Percentiles rank a stretch among this genome's conserved stretches.
Evolutionary conservation across 2,329 filamentous ascomycete species (phyloP).

Genomic region (Ascochyta clinopodiicola): DNA sequence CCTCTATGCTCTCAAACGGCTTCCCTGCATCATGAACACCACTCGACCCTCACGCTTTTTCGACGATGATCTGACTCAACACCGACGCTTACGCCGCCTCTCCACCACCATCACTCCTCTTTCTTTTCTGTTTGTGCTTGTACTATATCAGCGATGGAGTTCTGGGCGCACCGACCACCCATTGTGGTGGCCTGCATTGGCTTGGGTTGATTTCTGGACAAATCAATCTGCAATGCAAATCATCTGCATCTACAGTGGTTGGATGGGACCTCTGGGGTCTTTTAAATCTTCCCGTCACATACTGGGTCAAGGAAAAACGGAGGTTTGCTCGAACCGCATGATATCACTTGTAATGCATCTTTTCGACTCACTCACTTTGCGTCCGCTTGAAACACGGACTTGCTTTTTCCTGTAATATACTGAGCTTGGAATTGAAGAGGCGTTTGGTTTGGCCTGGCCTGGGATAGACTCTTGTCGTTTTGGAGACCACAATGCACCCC

Average conservation of each 20-base stretch:
- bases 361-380: conserved; percentile 19
- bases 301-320: conserved; percentile 13
- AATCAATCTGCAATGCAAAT: conserved; percentile 31
- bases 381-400: conserved; percentile 5
- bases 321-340: conserved; percentile 15
- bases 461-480: conserved; percentile 5
- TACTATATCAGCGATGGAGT: conserved; percentile 46
- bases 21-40: conserved; percentile 38
- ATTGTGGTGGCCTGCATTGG: conserved; percentile 13
- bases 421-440: background rate
- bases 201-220: conserved; percentile 34
- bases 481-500: conserved; percentile 4
- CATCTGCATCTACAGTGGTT: conserved; percentile 33
- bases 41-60: conserved; percentile 16
- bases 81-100: conserved; percentile 20
- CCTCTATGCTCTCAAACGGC: conserved; percentile 48
- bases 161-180: conserved; percentile 12
- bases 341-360: conserved; percentile 33
- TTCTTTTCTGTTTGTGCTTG: conserved; percentile 26
- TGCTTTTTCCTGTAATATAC: conserved; percentile 9
- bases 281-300: conserved; percentile 21
- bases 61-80: conserved; percentile 27
- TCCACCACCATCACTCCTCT: conserved; percentile 14
- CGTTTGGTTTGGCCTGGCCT: background rate
- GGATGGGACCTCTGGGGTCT: conserved; percentile 8